Base-by-base conservation (phyloP, 345 rosid species). In the Excoecaria cochinchinensis region DNA sequence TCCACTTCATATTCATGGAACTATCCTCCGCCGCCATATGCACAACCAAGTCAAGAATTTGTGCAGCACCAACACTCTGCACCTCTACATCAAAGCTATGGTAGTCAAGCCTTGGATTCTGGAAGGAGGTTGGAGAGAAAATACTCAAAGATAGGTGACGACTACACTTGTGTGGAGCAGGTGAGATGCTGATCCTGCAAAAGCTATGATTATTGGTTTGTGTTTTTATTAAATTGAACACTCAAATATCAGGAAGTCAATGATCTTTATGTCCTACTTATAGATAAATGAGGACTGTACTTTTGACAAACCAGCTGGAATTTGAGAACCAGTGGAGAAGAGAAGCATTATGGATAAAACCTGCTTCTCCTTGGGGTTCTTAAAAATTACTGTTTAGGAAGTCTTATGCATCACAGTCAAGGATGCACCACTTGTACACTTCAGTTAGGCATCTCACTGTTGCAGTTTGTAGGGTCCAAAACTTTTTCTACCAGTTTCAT, bases 111-210 rank as follows among this genome's bases (percentile, higher is more conserved):
- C 53, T 74, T 84, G 8, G 77, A 82, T 36, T 48, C 88, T 10
- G 83, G 74, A 85, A 84, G 77, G 86, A 84, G 78, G 71, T 73
- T 90, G 77, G 90, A 87, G 76, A 82, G 95, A 80, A 89, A 90
- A 78, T 90, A 78, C 69, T 87, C 91, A 4, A 90, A 87, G 81
- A 90, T 90, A 82, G 84, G 86, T 72, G 95, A 90, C 80, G 51
- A 89, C 74, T 89, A 85, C 75, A 82, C 68, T 59, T 89, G 84
- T 82, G 85, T 90, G 75, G 95, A 84, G 48, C 92, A 90, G 91
- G 92, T 89, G 75, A 71, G 48, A 17, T 71, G 22, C 14, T 48
- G 38, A 38, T 52, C 9, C 24, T 4, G 40, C 48, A 6, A 25
- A 38, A 47, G 4, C 31, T 70, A 42, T 36, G 13, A 16, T 51